Base-by-base conservation (phyloP, 176 grass and related monocot species). In the Triticum dicoccoides region DNA sequence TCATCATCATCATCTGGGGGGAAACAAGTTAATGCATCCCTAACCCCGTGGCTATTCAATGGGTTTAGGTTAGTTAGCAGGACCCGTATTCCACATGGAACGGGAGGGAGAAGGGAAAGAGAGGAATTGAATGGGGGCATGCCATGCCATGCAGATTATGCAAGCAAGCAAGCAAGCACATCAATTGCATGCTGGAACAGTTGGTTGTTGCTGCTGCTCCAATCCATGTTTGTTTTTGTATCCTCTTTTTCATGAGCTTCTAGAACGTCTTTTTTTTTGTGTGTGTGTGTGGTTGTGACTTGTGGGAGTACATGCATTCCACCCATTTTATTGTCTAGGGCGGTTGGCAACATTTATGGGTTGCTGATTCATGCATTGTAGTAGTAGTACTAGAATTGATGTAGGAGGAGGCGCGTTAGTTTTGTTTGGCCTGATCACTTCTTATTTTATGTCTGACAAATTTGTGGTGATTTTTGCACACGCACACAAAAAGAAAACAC, bases 31-130 rank as follows among this genome's bases (percentile, higher is more conserved):
- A 88, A 82, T 85, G 82, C 51, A 77, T 77, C 77, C 51, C 35
- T 33, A 15, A 85, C 77, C n/a, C 25, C 8, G 27, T 29, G 29
- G 49, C 73, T 24, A 63, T 17, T 80, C 15, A 56, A 32, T 71
- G 82, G 70, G 38, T 91, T 85, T 91, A 83, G 86, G 86, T 85
- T 91, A 91, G 86, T 85, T 91, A 91, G 77, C 89, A 75, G 77
- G 81, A 76, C 76, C 11, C 35, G 38, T 61, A 30, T 30, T 30
- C 29, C 29, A 4, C 76, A 8, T 62, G 44, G 44, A 47, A 47
- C 0, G 54, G 20, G 33, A 30, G 42, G 5, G 33, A 25, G 27
- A 39, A 39, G 64, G 73, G 13, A 14, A 30, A 39, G 73, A 65
- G 59, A 54, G 6, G 63, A 82, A 85, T 71, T 88, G 3, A 87